A percentile compares a stretch with the other conserved stretches of the same genome.
Evolutionary conservation across 2,329 filamentous ascomycete species (phyloP).

Genomic region (Grosmannia serpens): DNA sequence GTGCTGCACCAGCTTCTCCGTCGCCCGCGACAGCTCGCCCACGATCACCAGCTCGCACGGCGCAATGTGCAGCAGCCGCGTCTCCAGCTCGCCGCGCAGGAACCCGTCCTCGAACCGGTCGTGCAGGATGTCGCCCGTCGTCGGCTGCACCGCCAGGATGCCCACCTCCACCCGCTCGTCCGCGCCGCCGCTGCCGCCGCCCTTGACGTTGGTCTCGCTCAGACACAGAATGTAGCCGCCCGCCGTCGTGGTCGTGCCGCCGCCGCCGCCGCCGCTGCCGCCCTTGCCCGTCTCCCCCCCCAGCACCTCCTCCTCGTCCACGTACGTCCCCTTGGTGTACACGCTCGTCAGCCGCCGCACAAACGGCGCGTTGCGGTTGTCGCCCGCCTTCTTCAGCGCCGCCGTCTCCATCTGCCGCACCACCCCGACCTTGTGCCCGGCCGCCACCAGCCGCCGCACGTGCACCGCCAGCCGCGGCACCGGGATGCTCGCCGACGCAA

Average conservation of each 20-base stretch:
- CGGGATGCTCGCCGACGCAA: slow-evolving; percentile 92
- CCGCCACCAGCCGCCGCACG: slow-evolving; percentile 81
- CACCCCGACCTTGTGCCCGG: slow-evolving; percentile 91
- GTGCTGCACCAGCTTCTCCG: slow-evolving; percentile 84
- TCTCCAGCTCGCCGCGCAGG: slow-evolving; percentile 94
- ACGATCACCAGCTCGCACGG: slow-evolving; percentile 93
- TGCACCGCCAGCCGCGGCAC: slow-evolving; percentile 87
- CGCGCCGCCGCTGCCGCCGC: slow-evolving; percentile 41
- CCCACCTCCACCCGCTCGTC: slow-evolving; percentile 92
- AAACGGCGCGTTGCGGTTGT: slow-evolving; percentile 89
- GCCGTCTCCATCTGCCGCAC: slow-evolving; percentile 92
- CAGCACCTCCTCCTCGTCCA: slow-evolving; percentile 81
- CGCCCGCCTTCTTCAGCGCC: slow-evolving; percentile 85
- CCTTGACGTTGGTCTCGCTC: slow-evolving; percentile 69
- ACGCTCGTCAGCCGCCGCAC: slow-evolving; percentile 87
- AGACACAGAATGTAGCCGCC: slow-evolving; percentile 91
- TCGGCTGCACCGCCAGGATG: slow-evolving; percentile 85
- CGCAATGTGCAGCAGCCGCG: slow-evolving; percentile 84
- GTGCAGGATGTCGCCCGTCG: slow-evolving; percentile 91
- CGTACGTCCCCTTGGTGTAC: slow-evolving; percentile 96
- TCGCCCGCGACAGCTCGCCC: slow-evolving; percentile 78
- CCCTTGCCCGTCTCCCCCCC: slow-evolving; percentile 35
- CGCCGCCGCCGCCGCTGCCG: background rate
- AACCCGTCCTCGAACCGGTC: slow-evolving; percentile 96
- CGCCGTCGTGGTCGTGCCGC: slow-evolving; percentile 27